Conservation (phyloP, 495 filamentous ascomycete genomes). For the Rusavskia elegans region DNA sequence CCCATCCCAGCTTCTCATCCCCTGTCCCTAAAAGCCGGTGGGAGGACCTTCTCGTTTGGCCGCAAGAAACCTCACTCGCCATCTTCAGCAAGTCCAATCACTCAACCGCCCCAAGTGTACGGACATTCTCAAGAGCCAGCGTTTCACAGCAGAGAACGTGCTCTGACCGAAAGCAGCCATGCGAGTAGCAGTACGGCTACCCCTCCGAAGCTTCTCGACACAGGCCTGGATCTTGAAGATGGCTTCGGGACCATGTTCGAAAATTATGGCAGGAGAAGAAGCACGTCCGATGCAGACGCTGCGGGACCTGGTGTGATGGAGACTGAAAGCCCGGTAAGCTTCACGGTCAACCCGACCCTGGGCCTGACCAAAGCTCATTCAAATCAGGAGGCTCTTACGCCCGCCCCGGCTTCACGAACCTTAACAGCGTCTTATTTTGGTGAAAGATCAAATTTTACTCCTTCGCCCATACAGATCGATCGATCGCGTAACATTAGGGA, state of each 20-base stretch:
- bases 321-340: conserved; percentile 19
- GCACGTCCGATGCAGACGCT: conserved; percentile 29
- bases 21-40: conserved; percentile 47
- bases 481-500: conserved; percentile 22
- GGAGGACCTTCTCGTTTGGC: conserved; percentile 65
- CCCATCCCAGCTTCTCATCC: conserved; percentile 34
- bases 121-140: conserved; percentile 22
- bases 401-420: conserved; percentile 11
- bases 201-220: conserved; percentile 48
- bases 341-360: conserved; percentile 5
- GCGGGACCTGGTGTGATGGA: conserved; percentile 16
- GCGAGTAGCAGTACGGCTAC: conserved; percentile 45
- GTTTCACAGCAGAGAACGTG: conserved; percentile 19
- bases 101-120: conserved; percentile 14
- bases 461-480: conserved; percentile 44
- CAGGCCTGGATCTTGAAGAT: conserved; percentile 38
- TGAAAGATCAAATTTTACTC: conserved; percentile 10
- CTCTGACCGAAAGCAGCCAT: conserved; percentile 38
- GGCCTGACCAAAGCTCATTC: not conserved
- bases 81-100: conserved; percentile 22
- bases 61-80: conserved; percentile 30
- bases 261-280: conserved; percentile 39
- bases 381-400: conserved; percentile 1
- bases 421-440: conserved; percentile 1
- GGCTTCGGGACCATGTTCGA: conserved; percentile 59